phyloP scores from a whole-genome alignment of 208 protist species.

The Wallacemonas sp. region DNA sequence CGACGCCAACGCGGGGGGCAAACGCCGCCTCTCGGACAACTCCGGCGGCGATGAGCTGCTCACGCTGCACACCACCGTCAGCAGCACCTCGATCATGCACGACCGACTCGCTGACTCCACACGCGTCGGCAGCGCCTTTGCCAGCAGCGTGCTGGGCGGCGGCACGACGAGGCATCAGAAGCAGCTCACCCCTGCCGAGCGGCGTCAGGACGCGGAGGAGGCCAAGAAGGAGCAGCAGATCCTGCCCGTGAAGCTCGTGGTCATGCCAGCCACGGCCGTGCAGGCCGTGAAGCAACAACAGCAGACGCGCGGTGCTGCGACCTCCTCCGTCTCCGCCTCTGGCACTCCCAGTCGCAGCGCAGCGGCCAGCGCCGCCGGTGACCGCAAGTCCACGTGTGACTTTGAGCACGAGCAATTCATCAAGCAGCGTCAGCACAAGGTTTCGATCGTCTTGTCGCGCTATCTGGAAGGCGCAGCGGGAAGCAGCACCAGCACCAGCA shows the following conservation, averaged over 20 bases:
- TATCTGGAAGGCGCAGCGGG: background rate
- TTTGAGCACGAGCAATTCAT: conserved; percentile 16
- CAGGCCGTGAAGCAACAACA: background rate
- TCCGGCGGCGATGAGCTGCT: background rate
- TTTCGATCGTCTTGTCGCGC: background rate
- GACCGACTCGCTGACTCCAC: conserved; percentile 6
- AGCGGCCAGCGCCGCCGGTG: background rate
- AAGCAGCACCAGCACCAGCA: background rate
- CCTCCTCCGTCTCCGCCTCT: background rate
- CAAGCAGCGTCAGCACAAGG: conserved; percentile 12
- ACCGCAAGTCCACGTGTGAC: background rate
- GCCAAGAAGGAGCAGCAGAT: conserved; percentile 19
- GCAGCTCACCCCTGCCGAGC: conserved; percentile 15
- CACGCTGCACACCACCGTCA: conserved; percentile 8
- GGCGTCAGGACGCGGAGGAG: conserved; percentile 19
- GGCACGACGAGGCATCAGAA: conserved; percentile 4
- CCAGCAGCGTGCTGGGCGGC: background rate
- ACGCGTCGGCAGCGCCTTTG: background rate
- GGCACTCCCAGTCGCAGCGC: background rate
- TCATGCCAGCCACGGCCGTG: background rate
- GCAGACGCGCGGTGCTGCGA: background rate
- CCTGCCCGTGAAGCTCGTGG: background rate
- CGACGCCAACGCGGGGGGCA: background rate
- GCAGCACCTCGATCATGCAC: conserved; percentile 11
- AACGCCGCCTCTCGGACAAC: conserved; percentile 1